These are phyloP conservation scores for Cerrena zonata DNA, from an alignment of 1,284 basidiomycete genomes.

Conservation along the genomic window DNA sequence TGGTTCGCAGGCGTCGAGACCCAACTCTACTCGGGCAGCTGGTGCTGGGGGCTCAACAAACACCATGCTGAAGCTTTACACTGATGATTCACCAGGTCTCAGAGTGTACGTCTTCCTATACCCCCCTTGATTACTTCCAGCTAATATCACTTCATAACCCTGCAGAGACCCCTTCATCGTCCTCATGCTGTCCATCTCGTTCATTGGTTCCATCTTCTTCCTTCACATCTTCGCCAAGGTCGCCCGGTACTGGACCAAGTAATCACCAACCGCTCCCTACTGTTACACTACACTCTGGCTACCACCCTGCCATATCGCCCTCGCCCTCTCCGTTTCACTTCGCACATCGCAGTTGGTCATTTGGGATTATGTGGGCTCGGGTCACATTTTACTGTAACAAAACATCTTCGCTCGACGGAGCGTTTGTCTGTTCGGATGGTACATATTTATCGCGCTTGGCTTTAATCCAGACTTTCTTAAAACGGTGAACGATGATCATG, in stretches of 20 bases:
- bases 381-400: background rate
- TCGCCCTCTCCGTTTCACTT: too few species aligned
- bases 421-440: background rate
- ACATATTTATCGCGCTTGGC: background rate
- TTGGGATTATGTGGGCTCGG: too few species aligned
- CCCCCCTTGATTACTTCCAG: background rate
- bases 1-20: slow-evolving; percentile 62
- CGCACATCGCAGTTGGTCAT: too few species aligned
- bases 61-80: slow-evolving; percentile 98
- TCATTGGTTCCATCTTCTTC: slow-evolving; percentile 98
- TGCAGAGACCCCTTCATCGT: slow-evolving; percentile 94
- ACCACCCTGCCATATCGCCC: too few species aligned
- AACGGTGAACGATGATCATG: background rate
- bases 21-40: slow-evolving; percentile 86
- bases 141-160: slow-evolving; percentile 1
- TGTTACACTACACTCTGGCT: too few species aligned
- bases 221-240: slow-evolving; percentile 96
- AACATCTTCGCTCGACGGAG: background rate
- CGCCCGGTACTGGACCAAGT: slow-evolving; percentile 86
- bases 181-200: slow-evolving; percentile 91
- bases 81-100: slow-evolving; percentile 92
- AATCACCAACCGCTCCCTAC: too few species aligned
- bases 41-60: slow-evolving; percentile 94
- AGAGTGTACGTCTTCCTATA: slow-evolving; percentile 72
- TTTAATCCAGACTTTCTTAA: background rate